A percentile compares a stretch with the other conserved stretches of the same genome.
Evolutionary conservation across 1,284 basidiomycete genomes (phyloP).

Genomic region (Cryptococcus sp.): DNA sequence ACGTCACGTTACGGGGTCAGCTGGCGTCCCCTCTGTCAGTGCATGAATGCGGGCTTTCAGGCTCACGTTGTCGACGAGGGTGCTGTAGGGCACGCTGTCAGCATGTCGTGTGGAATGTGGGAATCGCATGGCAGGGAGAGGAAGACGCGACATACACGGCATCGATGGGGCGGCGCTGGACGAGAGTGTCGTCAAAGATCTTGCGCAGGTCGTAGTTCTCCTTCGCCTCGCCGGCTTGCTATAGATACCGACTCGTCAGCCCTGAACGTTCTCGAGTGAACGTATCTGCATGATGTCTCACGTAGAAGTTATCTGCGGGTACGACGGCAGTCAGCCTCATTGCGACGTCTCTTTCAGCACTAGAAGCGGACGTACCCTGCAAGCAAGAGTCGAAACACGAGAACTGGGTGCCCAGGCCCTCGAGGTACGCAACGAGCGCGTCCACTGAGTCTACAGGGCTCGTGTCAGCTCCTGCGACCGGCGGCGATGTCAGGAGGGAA

Average conservation of each 20-base stretch:
- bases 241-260: not conserved
- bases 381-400: slow-evolving; percentile 58
- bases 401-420: slow-evolving; percentile 55
- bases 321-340: not conserved
- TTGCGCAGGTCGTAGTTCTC: slow-evolving; percentile 55
- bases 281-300: slow-evolving; percentile 13
- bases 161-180: slow-evolving; percentile 57
- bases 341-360: not conserved
- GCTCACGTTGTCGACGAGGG: slow-evolving; percentile 55
- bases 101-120: not conserved
- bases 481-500: not conserved
- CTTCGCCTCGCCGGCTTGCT: slow-evolving; percentile 53
- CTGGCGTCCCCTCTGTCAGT: too few relatives aligned
- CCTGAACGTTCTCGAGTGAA: not conserved
- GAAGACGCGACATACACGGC: slow-evolving; percentile 51
- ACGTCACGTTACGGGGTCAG: not conserved
- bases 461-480: not conserved
- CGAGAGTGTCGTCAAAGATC: slow-evolving; percentile 58
- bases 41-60: not conserved
- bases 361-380: slow-evolving; percentile 42
- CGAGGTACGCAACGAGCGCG: slow-evolving; percentile 42
- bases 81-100: slow-evolving; percentile 29
- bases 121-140: not conserved
- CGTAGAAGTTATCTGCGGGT: slow-evolving; percentile 53
- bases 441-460: slow-evolving; percentile 40